Percentiles rank a stretch among this genome's conserved stretches.
These are phyloP conservation scores for Solanum sejunctum DNA, from an alignment of 257 asterid genomes.

Conservation along the genomic window DNA sequence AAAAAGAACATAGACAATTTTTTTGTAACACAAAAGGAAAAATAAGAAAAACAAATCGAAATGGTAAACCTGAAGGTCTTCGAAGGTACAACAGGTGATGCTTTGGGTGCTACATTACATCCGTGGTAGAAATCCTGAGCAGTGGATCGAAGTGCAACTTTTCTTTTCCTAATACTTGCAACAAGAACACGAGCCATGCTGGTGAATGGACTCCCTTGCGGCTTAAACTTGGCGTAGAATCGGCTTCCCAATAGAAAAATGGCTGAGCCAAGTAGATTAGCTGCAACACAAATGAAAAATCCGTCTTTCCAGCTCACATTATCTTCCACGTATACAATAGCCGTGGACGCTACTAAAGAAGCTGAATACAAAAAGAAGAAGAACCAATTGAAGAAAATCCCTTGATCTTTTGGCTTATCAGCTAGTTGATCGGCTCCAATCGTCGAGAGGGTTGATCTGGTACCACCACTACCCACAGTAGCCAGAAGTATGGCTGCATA, in stretches of 20 bases:
- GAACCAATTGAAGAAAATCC: slow-evolving; percentile 31
- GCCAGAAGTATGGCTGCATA: slow-evolving; percentile 19
- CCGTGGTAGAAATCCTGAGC: not conserved
- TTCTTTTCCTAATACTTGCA: slow-evolving; percentile 5
- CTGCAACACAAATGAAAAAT: slow-evolving; percentile 8
- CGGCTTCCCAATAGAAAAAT: slow-evolving; percentile 22
- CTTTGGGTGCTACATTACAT: not conserved
- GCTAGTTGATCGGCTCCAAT: slow-evolving; percentile 40
- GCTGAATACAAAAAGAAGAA: slow-evolving; percentile 15
- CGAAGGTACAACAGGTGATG: not conserved
- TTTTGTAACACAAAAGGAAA: not conserved
- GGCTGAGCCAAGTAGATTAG: slow-evolving; percentile 11
- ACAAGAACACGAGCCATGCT: slow-evolving; percentile 6
- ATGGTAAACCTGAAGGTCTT: slow-evolving; percentile 1
- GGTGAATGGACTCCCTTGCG: slow-evolving; percentile 9
- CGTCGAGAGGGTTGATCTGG: slow-evolving; percentile 26
- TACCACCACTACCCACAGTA: slow-evolving; percentile 22
- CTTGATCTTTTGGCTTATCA: slow-evolving; percentile 12
- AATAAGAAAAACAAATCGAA: not conserved
- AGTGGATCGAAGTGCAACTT: not conserved
- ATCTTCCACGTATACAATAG: slow-evolving; percentile 33
- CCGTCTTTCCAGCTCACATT: slow-evolving; percentile 36
- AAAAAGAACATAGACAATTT: not conserved
- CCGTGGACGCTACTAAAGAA: slow-evolving; percentile 12
- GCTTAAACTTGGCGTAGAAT: slow-evolving; percentile 10